Percentiles rank a stretch among this genome's conserved stretches.
These are phyloP conservation scores for Intubia oerlemansii DNA, from an alignment of 2,329 filamentous ascomycete genomes.

Conservation along the genomic window DNA sequence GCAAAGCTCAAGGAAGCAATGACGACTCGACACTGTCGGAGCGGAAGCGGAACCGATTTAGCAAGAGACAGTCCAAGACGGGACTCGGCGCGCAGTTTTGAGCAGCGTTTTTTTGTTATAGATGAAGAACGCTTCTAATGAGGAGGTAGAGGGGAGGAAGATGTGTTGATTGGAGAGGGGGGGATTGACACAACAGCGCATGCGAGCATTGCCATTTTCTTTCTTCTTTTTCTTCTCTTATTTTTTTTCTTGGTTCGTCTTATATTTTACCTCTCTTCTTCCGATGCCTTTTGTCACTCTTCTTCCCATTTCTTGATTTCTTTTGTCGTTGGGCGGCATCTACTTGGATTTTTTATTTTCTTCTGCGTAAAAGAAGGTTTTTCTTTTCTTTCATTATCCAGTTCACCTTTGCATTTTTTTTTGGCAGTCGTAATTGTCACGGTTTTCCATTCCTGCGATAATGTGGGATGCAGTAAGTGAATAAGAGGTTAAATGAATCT, in stretches of 20 bases:
- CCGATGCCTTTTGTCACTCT: not conserved
- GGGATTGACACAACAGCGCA: too few relatives aligned
- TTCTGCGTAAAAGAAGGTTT: too few relatives aligned
- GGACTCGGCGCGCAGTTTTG: constrained; percentile 78
- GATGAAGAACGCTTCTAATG: too few relatives aligned
- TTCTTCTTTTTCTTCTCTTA: not conserved
- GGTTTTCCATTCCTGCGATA: too few relatives aligned
- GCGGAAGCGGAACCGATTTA: constrained; percentile 49
- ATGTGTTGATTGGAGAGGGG: too few relatives aligned
- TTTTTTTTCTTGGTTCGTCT: not conserved
- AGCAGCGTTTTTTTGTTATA: not conserved
- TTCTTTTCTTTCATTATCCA: not conserved
- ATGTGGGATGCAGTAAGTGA: too few relatives aligned
- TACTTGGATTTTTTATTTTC: not conserved
- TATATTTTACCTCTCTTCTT: not conserved
- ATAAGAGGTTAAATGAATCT: too few relatives aligned
- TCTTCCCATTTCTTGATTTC: not conserved
- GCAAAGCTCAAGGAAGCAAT: constrained; percentile 33
- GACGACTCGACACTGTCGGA: constrained; percentile 22
- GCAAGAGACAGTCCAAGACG: constrained; percentile 83
- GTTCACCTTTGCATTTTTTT: not conserved
- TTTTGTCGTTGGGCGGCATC: constrained; percentile 1
- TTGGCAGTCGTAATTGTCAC: too few relatives aligned
- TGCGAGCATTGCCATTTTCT: too few relatives aligned
- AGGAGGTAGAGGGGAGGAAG: too few relatives aligned